These are phyloP conservation scores for Kernera saxatilis DNA, from an alignment of 345 rosid species.

Conservation along the genomic window DNA sequence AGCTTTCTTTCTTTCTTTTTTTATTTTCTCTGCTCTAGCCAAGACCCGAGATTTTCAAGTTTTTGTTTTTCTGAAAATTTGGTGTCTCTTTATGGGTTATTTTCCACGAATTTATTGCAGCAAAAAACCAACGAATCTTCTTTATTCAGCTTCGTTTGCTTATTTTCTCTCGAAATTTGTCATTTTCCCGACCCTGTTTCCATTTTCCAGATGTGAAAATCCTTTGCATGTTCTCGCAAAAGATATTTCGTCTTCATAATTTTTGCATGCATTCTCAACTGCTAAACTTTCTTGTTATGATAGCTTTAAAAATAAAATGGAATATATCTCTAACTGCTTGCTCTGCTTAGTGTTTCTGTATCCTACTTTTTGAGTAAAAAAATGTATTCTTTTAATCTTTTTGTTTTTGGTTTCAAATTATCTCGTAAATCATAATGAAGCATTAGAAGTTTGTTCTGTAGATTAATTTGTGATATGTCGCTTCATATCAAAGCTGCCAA, in stretches of 20 bases:
- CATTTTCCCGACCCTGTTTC: neutral
- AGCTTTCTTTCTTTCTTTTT: too few relatives aligned
- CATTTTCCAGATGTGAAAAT: slow-evolving; percentile 1
- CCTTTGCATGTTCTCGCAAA: slow-evolving; percentile 6
- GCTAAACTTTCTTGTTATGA: neutral
- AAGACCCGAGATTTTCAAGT: too few relatives aligned
- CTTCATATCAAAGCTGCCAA: neutral
- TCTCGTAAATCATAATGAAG: neutral
- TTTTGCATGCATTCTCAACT: slow-evolving; percentile 7
- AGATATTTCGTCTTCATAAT: neutral
- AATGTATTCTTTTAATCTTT: neutral
- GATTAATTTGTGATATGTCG: neutral
- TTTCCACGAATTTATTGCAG: neutral
- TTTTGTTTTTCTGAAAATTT: neutral
- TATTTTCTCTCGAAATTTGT: neutral
- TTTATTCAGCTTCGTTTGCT: neutral
- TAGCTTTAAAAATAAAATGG: neutral
- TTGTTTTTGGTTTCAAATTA: neutral
- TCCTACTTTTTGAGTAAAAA: neutral
- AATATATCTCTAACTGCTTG: neutral
- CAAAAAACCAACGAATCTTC: neutral
- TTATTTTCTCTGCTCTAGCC: neutral
- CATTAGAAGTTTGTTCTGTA: neutral
- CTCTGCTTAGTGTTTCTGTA: neutral
- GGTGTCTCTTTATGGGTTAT: neutral